Conservation (phyloP, 2,329 filamentous ascomycete species). For the Whalleya microplaca region DNA sequence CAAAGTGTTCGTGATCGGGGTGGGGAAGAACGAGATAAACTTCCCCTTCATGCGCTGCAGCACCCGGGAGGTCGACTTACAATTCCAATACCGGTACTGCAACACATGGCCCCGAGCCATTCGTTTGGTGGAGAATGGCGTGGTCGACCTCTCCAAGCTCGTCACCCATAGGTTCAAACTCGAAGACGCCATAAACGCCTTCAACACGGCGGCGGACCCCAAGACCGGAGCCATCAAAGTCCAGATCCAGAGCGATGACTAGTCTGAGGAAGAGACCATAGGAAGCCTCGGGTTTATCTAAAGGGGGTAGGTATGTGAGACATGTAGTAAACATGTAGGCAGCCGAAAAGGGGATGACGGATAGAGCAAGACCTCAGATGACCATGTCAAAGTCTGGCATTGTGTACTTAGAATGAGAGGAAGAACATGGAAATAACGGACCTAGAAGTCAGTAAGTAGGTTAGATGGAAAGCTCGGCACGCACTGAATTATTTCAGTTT, state of each 20-base stretch:
- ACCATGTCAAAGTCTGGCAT: neutral
- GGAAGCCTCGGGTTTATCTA: neutral
- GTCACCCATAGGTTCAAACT: slow-evolving; percentile 87
- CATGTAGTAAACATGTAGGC: neutral
- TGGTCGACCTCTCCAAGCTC: slow-evolving; percentile 79
- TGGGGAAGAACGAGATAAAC: slow-evolving; percentile 93
- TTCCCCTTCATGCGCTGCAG: slow-evolving; percentile 94
- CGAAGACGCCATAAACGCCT: slow-evolving; percentile 87
- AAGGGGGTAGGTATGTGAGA: too few relatives aligned
- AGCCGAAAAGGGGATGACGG: neutral
- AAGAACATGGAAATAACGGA: neutral
- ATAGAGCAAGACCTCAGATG: neutral
- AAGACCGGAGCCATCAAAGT: slow-evolving; percentile 98
- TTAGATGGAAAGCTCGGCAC: too few relatives aligned
- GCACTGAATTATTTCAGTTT: too few relatives aligned
- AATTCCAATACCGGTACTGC: slow-evolving; percentile 95
- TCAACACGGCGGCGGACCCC: slow-evolving; percentile 84
- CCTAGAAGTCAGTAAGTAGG: too few relatives aligned
- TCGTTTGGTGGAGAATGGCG: slow-evolving; percentile 79
- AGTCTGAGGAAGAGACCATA: slow-evolving; percentile 19
- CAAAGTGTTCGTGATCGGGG: slow-evolving; percentile 95
- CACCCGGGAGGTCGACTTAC: slow-evolving; percentile 89
- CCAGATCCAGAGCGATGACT: slow-evolving; percentile 78
- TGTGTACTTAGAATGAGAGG: neutral
- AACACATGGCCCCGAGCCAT: slow-evolving; percentile 98